Conservation (phyloP, 2,329 filamentous ascomycete genomes). For the Colletotrichum liriopes region DNA sequence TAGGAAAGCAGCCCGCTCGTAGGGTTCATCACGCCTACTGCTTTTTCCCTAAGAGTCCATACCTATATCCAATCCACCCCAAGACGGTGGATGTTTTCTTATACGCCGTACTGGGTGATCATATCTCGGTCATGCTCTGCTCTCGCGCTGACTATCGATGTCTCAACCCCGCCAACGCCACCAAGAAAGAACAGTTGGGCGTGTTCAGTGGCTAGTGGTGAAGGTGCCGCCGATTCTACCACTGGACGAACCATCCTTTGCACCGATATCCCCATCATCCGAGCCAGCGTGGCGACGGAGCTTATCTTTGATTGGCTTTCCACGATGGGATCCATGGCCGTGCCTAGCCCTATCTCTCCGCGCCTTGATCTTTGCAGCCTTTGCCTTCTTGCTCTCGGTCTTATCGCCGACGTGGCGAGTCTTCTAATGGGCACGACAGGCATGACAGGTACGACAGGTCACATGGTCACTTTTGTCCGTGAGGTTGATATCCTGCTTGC, state of each 20-base stretch:
- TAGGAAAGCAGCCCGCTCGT: not conserved
- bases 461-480: not conserved
- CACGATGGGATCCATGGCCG: not conserved
- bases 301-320: not conserved
- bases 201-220: not conserved
- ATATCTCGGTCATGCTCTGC: not conserved
- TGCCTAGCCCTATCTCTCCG: not conserved
- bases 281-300: not conserved
- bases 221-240: slow-evolving; percentile 5
- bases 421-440: not conserved
- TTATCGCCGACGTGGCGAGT: not conserved
- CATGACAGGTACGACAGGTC: not conserved
- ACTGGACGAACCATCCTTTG: not conserved
- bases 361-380: not conserved
- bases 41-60: not conserved
- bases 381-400: not conserved
- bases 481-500: not conserved
- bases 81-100: not conserved
- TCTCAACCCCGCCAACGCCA: not conserved
- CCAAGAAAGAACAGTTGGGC: not conserved
- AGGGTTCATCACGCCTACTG: not conserved
- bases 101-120: not conserved
- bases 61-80: not conserved
- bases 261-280: slow-evolving; percentile 5
- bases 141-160: not conserved